These are phyloP conservation scores for Leucocoprinus sp. DNA, from an alignment of 768 basidiomycete species.

Conservation along the genomic window DNA sequence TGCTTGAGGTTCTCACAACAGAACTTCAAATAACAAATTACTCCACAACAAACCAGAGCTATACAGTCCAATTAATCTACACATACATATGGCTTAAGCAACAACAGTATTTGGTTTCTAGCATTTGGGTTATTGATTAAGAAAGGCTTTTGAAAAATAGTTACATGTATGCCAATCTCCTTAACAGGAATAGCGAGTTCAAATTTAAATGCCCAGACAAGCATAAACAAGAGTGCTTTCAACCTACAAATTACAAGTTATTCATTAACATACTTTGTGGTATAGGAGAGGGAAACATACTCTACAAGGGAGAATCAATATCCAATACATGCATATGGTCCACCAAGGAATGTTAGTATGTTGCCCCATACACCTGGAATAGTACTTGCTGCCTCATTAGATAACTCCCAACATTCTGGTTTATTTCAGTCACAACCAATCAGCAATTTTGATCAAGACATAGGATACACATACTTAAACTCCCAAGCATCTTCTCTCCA, in stretches of 20 bases:
- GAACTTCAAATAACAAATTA: too few species aligned
- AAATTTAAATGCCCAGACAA: conserved; percentile 35
- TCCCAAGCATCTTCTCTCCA: conserved; percentile 61
- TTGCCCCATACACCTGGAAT: conserved; percentile 59
- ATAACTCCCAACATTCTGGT: conserved; percentile 54
- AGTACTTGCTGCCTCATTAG: conserved; percentile 32
- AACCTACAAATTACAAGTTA: conserved; percentile 14
- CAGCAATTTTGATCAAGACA: neutral
- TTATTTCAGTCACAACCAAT: conserved; percentile 23
- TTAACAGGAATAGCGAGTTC: conserved; percentile 35
- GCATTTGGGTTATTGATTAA: conserved; percentile 32
- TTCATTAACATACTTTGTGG: neutral
- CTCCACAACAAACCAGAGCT: too few species aligned
- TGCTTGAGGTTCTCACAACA: too few species aligned
- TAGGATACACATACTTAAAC: conserved; percentile 37
- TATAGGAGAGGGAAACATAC: conserved; percentile 25
- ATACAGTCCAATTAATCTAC: neutral
- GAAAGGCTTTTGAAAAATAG: conserved; percentile 37
- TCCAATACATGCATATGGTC: conserved; percentile 59
- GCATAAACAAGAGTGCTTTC: conserved; percentile 25
- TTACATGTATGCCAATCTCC: conserved; percentile 24
- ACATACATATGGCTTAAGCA: conserved; percentile 22
- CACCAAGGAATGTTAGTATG: conserved; percentile 54
- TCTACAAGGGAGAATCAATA: conserved; percentile 57
- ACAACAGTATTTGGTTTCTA: conserved; percentile 39